Percentiles rank a stretch among this genome's conserved stretches.
phyloP scores from a whole-genome alignment of 768 basidiomycete genomes.

The Tubosaeta sp. region DNA sequence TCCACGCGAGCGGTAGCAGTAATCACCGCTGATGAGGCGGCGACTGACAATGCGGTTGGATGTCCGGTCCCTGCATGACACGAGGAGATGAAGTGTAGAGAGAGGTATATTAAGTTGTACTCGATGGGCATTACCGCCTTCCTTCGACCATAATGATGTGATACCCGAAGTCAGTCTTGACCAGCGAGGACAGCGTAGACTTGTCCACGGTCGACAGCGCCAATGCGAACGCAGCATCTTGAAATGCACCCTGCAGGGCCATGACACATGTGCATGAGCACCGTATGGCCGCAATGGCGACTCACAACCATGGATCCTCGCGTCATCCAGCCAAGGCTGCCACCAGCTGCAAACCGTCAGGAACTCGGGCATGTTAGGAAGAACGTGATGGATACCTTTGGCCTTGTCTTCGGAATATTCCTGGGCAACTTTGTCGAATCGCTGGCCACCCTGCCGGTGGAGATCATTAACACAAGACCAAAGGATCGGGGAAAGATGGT shows the following conservation, averaged over 20 bases:
- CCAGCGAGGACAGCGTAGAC: slow-evolving; percentile 63
- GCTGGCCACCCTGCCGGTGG: slow-evolving; percentile 57
- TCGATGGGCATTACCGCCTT: slow-evolving; percentile 42
- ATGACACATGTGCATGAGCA: background rate
- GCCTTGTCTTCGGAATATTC: slow-evolving; percentile 92
- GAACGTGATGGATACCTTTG: slow-evolving; percentile 48
- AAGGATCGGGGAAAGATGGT: background rate
- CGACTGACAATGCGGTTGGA: slow-evolving; percentile 31
- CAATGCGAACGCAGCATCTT: slow-evolving; percentile 84
- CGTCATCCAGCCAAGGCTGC: slow-evolving; percentile 83
- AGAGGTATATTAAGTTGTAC: slow-evolving; percentile 19
- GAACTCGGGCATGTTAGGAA: background rate
- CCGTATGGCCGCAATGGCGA: slow-evolving; percentile 1
- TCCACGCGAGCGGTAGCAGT: slow-evolving; percentile 26
- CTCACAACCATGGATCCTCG: slow-evolving; percentile 81
- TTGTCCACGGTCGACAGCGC: slow-evolving; percentile 78
- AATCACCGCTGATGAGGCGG: slow-evolving; percentile 30
- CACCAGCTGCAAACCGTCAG: slow-evolving; percentile 53
- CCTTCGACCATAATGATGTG: slow-evolving; percentile 93
- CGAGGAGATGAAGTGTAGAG: slow-evolving; percentile 6
- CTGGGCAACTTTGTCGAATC: slow-evolving; percentile 86
- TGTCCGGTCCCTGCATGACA: slow-evolving; percentile 19
- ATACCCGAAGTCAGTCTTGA: slow-evolving; percentile 83
- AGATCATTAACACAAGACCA: background rate
- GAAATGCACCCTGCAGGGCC: slow-evolving; percentile 55